phyloP scores from a whole-genome alignment of 306 rosid genomes.

The Ormosia semicastrata region DNA sequence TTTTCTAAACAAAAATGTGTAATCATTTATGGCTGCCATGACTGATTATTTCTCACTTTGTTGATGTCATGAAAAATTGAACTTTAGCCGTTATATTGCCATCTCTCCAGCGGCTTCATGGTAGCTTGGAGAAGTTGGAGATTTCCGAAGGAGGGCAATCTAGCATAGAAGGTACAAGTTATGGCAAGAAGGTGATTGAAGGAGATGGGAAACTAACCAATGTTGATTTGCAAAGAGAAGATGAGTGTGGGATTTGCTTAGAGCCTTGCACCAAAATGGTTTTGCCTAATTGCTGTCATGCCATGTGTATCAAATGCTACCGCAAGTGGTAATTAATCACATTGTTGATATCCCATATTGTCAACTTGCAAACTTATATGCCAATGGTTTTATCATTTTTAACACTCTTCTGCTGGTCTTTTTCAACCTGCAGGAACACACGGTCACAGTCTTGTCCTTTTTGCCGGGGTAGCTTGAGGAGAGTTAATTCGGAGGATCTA shows the following conservation, averaged over 20 bases:
- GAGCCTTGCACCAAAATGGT: slow-evolving; percentile 96
- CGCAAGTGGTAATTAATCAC: slow-evolving; percentile 83
- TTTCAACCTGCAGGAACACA: slow-evolving; percentile 56
- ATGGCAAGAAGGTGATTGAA: slow-evolving; percentile 44
- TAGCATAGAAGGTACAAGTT: slow-evolving; percentile 41
- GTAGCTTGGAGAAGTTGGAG: slow-evolving; percentile 59
- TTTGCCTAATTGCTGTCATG: slow-evolving; percentile 91
- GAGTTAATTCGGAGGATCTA: slow-evolving; percentile 91
- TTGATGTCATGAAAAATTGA: slow-evolving; percentile 22
- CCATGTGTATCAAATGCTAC: slow-evolving; percentile 98
- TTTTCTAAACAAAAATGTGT: not conserved
- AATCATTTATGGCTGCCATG: slow-evolving; percentile 5
- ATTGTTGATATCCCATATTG: not conserved
- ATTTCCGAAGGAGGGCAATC: slow-evolving; percentile 43
- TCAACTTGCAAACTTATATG: not conserved
- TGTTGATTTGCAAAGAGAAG: slow-evolving; percentile 82
- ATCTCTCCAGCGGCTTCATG: slow-evolving; percentile 84
- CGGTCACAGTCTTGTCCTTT: slow-evolving; percentile 91
- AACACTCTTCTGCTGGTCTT: slow-evolving; percentile 16
- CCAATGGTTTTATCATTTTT: not conserved
- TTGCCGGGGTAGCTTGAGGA: slow-evolving; percentile 89
- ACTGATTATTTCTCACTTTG: slow-evolving; percentile 31
- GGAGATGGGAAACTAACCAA: slow-evolving; percentile 47
- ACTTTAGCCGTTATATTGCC: slow-evolving; percentile 86
- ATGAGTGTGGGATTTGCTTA: slow-evolving; percentile 95